Evolutionary conservation across 805 yeast species (phyloP).

Genomic region (Nakazawaea holstii): DNA sequence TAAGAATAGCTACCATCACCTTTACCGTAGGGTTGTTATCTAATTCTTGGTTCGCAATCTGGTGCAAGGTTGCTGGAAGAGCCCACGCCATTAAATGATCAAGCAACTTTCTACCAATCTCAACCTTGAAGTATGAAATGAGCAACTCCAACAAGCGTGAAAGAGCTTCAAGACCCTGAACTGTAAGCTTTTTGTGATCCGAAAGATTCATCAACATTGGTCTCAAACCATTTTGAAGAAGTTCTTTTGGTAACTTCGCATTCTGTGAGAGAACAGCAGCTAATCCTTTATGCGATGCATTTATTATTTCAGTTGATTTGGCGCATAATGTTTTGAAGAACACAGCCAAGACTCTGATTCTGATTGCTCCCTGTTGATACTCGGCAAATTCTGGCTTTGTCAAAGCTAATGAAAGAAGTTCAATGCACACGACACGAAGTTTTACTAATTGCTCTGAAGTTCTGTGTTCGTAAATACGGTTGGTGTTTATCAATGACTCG

Average conservation of each 20-base stretch:
- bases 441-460: conserved; percentile 86
- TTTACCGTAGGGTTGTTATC: conserved; percentile 77
- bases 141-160: conserved; percentile 81
- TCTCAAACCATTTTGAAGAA: conserved; percentile 89
- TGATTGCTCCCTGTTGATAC: conserved; percentile 61
- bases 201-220: conserved; percentile 95
- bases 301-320: conserved; percentile 78
- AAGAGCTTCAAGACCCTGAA: conserved; percentile 84
- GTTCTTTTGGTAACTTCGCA: conserved; percentile 86
- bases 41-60: conserved; percentile 74
- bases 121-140: conserved; percentile 92
- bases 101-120: conserved; percentile 86
- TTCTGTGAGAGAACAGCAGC: conserved; percentile 79
- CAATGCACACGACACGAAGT: conserved; percentile 85
- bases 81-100: conserved; percentile 98
- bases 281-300: conserved; percentile 89
- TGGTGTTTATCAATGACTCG: conserved; percentile 86
- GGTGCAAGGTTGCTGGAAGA: conserved; percentile 69
- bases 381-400: conserved; percentile 79
- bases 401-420: conserved; percentile 73
- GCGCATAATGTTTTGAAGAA: conserved; percentile 91
- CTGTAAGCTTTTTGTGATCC: conserved; percentile 86
- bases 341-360: conserved; percentile 85
- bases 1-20: conserved; percentile 83
- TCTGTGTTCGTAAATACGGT: conserved; percentile 76